A percentile compares a stretch with the other conserved stretches of the same genome.
phyloP scores from a whole-genome alignment of 129 eudicot species.

The Pittosporum tobira region DNA sequence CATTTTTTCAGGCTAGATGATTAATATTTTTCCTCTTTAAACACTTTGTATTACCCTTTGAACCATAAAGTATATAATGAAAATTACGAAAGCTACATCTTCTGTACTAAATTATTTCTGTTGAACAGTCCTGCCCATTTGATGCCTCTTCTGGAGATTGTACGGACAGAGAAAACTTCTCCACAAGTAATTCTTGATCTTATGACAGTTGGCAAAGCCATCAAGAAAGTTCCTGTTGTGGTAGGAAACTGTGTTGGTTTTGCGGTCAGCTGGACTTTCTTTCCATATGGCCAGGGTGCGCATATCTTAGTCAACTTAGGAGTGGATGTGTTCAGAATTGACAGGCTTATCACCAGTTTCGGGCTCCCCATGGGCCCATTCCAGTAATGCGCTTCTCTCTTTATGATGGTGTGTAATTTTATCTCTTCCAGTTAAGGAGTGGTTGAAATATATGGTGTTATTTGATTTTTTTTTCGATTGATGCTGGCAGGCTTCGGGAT shows the following conservation, averaged over 20 bases:
- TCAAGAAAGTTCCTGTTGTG: slow-evolving; percentile 31
- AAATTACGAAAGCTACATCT: neutral
- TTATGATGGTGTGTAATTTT: neutral
- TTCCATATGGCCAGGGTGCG: slow-evolving; percentile 30
- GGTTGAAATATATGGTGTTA: neutral
- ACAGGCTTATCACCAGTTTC: slow-evolving; percentile 54
- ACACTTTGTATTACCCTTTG: neutral
- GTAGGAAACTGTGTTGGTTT: slow-evolving; percentile 14
- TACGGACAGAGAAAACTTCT: slow-evolving; percentile 28
- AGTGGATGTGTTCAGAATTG: slow-evolving; percentile 70
- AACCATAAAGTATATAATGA: too few relatives aligned
- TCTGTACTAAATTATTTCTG: slow-evolving; percentile 8
- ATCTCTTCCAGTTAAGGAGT: neutral
- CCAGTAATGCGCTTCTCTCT: slow-evolving; percentile 54
- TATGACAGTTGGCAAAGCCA: neutral
- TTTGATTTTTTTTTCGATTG: slow-evolving; percentile 2
- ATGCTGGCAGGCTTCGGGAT: slow-evolving; percentile 73
- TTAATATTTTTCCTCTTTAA: slow-evolving; percentile 12
- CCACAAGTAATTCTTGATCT: slow-evolving; percentile 8
- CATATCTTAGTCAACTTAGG: slow-evolving; percentile 29
- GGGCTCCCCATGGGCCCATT: slow-evolving; percentile 94
- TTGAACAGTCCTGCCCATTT: slow-evolving; percentile 2
- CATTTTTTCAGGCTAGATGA: slow-evolving; percentile 78
- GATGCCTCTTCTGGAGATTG: slow-evolving; percentile 51
- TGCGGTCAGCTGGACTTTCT: slow-evolving; percentile 51